phyloP scores from a whole-genome alignment of 2,329 filamentous ascomycete species.

The Pleomassaria siparia region DNA sequence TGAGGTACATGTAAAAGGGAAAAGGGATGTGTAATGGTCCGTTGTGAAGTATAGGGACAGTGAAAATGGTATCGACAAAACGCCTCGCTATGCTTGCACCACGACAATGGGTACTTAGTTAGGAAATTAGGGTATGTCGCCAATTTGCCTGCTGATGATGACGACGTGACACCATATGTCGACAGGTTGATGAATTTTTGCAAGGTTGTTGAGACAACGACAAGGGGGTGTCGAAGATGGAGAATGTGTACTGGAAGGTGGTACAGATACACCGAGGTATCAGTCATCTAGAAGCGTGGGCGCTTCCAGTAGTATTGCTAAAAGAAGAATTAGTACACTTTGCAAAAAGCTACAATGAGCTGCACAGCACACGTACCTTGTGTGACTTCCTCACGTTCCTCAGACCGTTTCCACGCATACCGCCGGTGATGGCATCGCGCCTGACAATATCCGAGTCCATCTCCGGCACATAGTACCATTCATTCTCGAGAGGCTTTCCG shows the following conservation, averaged over 20 bases:
- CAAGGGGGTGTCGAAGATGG: neutral
- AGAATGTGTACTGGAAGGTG: neutral
- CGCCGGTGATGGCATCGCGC: constrained; percentile 79
- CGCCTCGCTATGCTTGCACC: constrained; percentile 42
- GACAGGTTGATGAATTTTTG: neutral
- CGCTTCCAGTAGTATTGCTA: constrained; percentile 75
- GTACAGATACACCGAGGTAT: neutral
- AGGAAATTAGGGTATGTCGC: neutral
- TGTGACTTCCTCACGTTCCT: constrained; percentile 92
- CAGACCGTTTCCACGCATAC: constrained; percentile 84
- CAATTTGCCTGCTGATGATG: neutral
- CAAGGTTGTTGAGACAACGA: neutral
- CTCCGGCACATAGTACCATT: constrained; percentile 96
- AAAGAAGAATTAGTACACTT: constrained; percentile 10
- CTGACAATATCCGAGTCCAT: constrained; percentile 77
- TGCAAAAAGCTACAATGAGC: constrained; percentile 7
- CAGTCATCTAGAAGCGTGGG: constrained; percentile 45
- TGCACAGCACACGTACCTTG: constrained; percentile 66
- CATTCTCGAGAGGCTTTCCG: constrained; percentile 88
- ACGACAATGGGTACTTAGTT: constrained; percentile 4
- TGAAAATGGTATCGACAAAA: constrained; percentile 35
- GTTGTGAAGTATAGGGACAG: neutral
- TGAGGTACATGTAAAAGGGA: neutral
- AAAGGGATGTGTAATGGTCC: neutral
- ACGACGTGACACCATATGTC: neutral